Base-by-base conservation (phyloP, 192 early-diverging fungal species). In the Backusella liffmaniae region DNA sequence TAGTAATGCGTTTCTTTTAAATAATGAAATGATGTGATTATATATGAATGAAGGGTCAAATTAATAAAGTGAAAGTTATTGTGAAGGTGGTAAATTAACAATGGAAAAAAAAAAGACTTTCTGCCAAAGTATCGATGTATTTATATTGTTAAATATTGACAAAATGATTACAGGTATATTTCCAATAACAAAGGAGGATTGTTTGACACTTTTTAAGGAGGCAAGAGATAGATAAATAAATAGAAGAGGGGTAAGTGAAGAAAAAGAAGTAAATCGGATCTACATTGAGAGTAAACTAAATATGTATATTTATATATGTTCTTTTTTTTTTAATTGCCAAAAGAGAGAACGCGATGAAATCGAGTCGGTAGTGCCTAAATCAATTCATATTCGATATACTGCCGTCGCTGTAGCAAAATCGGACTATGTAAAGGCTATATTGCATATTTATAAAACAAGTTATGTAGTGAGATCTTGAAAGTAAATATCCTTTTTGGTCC, bases 161-260 rank as follows among this genome's bases (percentile, higher is more conserved):
- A 62, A 26, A 62, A 62, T 12, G 56, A 5, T 62, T 36, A 46
- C 44, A 71, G 70, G 21, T 44, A 71, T 71, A 71, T 71, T 71
- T 71, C 42, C 42, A 71, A 71, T 71, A 46, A 46, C 70, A 71
- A 30, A 71, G 70, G 70, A 71, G 70, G 56, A 12, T n/a, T 32
- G 30, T 71, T 71, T 71, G 70, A 71, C 70, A 71, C 70, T 71
- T 71, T 71, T 62, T 62, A 62, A 62, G 56, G 56, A 62, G 56
- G 56, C 12, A 62, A 30, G 21, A 23, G 29, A 62, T 62, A 62
- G 23, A 62, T 29, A 62, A 62, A 62, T 62, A 62, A 62, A 26
- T 29, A 13, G 10, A 62, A 29, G 56, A 62, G 56, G 56, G 56
- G 56, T 62, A 62, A 62, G 10, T 12, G 29, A 62, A 62, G 21